Base-by-base conservation (phyloP, 192 early-diverging fungal species). In the Diversispora eburnea region DNA sequence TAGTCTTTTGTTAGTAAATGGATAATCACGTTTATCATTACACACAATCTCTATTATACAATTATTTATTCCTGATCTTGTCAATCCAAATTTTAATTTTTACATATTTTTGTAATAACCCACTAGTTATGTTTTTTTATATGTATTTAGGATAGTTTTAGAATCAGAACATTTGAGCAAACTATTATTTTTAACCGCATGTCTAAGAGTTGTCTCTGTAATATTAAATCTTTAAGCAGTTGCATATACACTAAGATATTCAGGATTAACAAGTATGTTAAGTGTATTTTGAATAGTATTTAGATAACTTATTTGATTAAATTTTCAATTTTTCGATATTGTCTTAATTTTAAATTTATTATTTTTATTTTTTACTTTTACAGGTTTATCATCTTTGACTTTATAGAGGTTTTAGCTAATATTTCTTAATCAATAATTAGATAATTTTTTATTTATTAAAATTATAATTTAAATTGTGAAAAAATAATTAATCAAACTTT, bases 51-150 rank as follows among this genome's bases (percentile, higher is more conserved):
- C 17, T 25, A 58, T 58, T 9, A 39, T n/a, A 39, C 33, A 59
- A 39, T 59, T 3, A n/a, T 19, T 59, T 59, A 3, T 8, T 17
- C 58, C 8, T 17, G 58, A 33, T 59, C n/a, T 8, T 59, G 33
- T 59, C 22, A 59, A 59, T 3, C 58, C 58, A 59, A 59, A 59
- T 33, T 19, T 8, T 39, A 59, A 59, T 5, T 17, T 58, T 58
- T 58, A 17, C 17, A 58, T 58, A 58, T 58, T 58, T 58, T 20
- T 20, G 17, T 25, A 9, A 58, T 58, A 58, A 58, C 17, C 22
- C 17, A 58, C 57, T 17, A 58, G 17, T 58, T 58, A 58, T 58
- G 4, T 17, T 58, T 58, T 25, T 58, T 58, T 58, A 58, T 58
- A 58, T 9, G 15, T 58, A 58, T 58, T 58, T 25, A 58, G 17